Base-by-base conservation (phyloP, 352 stramenopile species). In the Globisporangium solare region DNA sequence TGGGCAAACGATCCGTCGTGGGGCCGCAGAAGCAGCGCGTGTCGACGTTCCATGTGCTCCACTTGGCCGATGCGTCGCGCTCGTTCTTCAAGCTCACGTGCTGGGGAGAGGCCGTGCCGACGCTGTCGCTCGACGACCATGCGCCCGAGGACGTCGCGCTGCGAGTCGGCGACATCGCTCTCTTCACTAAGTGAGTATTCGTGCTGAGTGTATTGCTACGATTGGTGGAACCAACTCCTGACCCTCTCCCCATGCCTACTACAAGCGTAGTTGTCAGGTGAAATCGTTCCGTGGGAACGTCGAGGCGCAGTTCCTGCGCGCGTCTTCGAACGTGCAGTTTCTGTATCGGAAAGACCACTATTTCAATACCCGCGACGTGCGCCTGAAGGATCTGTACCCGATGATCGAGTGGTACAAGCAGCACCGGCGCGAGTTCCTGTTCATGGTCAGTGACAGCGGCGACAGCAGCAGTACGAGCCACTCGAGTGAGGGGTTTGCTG, bases 381-480 rank as follows among this genome's bases (percentile, higher is more conserved):
- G 58, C 8, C 41, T 89, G 31, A 75, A 74, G 18, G 67, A 81
- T 35, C 37, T 87, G 15, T 89, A 82, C 51, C 67, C 70, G 1
- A 86, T 86, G 74, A 81, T 89, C 64, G 71, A 84, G 51, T 86
- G 76, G 73, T 83, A 86, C 60, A 84, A 86, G 27, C 61, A 74
- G 41, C 61, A 85, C 58, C 76, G 71, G 51, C 58, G 73, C 48
- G 60, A 76, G 49, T 71, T 87, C 55, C 40, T 87, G 53, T 40
- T 71, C 18, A 46, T 67, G 1, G 35, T 43, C 0, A 15, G 17
- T 43, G 39, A n/a, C 12, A n/a, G 39, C 12, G 13, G 17, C 4
- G 53, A 66, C 14, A 42, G 58, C 20, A 32, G 18, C 2, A 51
- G 27, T 22, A 17, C 48, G 32, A 1, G 24, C 18, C 37, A 20